A percentile compares a stretch with the other conserved stretches of the same genome.
Evolutionary conservation across 2,329 filamentous ascomycete species (phyloP).

Genomic region (Claviceps fusiformis): DNA sequence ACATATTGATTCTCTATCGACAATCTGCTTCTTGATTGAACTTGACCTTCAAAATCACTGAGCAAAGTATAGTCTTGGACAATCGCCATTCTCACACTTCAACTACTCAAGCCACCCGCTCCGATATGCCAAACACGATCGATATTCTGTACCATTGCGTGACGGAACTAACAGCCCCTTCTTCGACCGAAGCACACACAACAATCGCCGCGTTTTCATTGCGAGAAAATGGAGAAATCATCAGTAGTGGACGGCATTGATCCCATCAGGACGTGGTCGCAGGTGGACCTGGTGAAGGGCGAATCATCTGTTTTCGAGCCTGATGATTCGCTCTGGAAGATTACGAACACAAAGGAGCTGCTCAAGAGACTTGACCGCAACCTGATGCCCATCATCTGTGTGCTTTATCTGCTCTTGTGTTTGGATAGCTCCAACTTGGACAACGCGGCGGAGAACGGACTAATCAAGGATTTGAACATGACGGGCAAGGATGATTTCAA

Average conservation of each 20-base stretch:
- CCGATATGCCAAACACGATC: background rate
- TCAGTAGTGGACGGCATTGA: background rate
- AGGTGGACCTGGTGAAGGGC: background rate
- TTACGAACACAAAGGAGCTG: constrained; percentile 32
- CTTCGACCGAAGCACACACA: background rate
- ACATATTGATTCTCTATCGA: background rate
- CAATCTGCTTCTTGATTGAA: background rate
- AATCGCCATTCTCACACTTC: background rate
- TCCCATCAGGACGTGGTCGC: background rate
- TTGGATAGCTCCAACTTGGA: constrained; percentile 29
- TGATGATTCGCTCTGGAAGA: constrained; percentile 16
- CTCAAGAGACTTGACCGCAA: constrained; percentile 39
- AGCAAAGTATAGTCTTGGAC: background rate
- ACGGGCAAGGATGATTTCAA: constrained; percentile 22
- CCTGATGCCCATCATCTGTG: constrained; percentile 44
- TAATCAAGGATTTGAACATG: constrained; percentile 23
- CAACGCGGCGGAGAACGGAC: constrained; percentile 45
- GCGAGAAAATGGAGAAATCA: background rate
- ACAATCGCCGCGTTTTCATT: background rate
- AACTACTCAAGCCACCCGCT: background rate
- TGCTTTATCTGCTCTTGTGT: constrained; percentile 46
- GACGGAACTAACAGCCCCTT: background rate
- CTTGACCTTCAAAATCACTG: background rate
- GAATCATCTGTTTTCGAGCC: background rate
- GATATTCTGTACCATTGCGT: background rate